These are phyloP conservation scores for Candida maris DNA, from an alignment of 805 yeast genomes.

Conservation along the genomic window DNA sequence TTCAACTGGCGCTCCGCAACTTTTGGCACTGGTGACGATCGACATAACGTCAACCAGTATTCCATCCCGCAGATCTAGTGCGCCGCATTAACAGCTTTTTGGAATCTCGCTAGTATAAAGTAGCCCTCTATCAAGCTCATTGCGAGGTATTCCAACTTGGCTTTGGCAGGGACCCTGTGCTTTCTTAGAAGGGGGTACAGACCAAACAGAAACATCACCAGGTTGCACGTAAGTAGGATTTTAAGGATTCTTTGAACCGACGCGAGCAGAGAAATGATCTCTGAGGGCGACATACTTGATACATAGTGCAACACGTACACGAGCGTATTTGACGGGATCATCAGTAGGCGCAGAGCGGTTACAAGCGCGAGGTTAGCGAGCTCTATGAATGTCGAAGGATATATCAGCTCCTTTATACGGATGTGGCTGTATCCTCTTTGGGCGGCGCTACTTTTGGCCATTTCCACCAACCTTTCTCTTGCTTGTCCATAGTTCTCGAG, in stretches of 20 bases:
- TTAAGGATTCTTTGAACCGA: constrained; percentile 14
- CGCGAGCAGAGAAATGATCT: constrained; percentile 7
- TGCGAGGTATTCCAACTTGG: constrained; percentile 48
- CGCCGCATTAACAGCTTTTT: constrained; percentile 8
- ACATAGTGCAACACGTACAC: constrained; percentile 5
- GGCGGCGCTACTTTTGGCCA: constrained; percentile 74
- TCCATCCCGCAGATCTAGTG: constrained; percentile 12
- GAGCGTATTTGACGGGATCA: constrained; percentile 10
- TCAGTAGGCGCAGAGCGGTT: constrained; percentile 2
- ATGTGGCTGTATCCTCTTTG: constrained; percentile 57
- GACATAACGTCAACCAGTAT: constrained; percentile 15
- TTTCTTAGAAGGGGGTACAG: constrained; percentile 48
- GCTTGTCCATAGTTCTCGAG: constrained; percentile 42
- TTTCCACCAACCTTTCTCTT: constrained; percentile 51
- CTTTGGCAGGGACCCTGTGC: constrained; percentile 57
- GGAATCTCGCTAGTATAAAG: constrained; percentile 45
- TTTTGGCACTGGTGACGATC: constrained; percentile 12
- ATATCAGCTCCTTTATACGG: constrained; percentile 43
- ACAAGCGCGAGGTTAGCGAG: constrained; percentile 14
- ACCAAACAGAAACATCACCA: constrained; percentile 44
- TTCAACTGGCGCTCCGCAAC: constrained; percentile 37
- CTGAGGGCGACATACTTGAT: constrained; percentile 5
- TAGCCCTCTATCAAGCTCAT: constrained; percentile 62
- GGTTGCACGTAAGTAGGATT: constrained; percentile 41
- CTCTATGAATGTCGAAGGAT: constrained; percentile 34